A percentile compares a stretch with the other conserved stretches of the same genome.
Conservation (phyloP, 305 asterid genomes). For the Fraxinus velutina region DNA sequence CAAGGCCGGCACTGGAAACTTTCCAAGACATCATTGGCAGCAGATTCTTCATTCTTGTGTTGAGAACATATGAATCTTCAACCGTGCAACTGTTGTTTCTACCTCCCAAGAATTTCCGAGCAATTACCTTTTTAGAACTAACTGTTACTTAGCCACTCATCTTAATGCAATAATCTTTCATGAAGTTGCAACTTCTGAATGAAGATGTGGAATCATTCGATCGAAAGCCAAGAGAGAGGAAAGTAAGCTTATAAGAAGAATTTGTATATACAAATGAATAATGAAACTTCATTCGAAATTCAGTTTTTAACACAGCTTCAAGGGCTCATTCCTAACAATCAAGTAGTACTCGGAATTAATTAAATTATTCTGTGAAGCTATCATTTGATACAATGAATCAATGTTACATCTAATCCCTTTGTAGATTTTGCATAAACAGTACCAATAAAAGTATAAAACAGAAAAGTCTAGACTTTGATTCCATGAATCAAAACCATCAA, state of each 20-base stretch:
- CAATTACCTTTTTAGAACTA: neutral
- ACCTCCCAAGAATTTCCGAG: neutral
- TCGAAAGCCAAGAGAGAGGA: neutral
- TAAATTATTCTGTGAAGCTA: neutral
- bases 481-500: neutral
- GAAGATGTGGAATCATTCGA: neutral
- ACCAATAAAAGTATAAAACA: neutral
- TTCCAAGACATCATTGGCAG: neutral
- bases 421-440: neutral
- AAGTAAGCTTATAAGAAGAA: neutral
- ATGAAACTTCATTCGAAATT: neutral
- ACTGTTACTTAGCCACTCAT: neutral
- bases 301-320: neutral
- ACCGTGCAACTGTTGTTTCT: neutral
- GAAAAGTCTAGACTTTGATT: neutral
- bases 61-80: neutral
- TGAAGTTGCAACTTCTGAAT: neutral
- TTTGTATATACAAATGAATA: neutral
- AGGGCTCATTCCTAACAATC: neutral
- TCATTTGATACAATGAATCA: neutral
- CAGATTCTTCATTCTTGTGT: neutral
- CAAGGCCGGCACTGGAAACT: too few species aligned
- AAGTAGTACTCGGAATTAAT: neutral
- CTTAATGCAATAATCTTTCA: neutral
- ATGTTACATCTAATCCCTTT: neutral